A percentile compares a stretch with the other conserved stretches of the same genome.
phyloP scores from a whole-genome alignment of 352 stramenopile genomes.

The Globisporangium alternatum region DNA sequence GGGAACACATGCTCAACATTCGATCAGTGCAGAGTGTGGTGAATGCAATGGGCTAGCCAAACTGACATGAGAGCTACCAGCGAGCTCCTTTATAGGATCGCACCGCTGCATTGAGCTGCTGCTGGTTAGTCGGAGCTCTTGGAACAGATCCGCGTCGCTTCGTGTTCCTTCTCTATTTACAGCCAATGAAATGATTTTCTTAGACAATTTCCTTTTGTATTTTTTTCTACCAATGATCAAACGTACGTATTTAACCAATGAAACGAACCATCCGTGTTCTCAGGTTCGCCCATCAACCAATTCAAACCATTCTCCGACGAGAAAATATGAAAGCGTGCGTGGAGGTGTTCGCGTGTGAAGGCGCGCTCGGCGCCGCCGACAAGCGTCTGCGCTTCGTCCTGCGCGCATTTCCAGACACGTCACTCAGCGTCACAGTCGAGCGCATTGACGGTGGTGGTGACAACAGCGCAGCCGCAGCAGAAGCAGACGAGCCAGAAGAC shows the following conservation, averaged over 20 bases:
- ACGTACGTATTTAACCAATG: neutral
- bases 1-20: too few species aligned
- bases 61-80: too few species aligned
- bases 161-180: slow-evolving; percentile 3
- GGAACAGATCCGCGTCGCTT: neutral
- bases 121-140: too few species aligned
- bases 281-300: neutral
- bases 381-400: slow-evolving; percentile 32
- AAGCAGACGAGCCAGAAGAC: neutral
- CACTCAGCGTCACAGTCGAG: slow-evolving; percentile 27
- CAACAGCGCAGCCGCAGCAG: neutral
- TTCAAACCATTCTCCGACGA: neutral
- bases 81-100: too few species aligned
- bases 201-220: neutral
- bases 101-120: too few species aligned
- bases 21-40: too few species aligned
- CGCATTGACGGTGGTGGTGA: neutral
- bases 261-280: neutral
- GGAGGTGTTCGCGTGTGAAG: slow-evolving; percentile 42
- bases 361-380: slow-evolving; percentile 31
- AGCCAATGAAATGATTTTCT: slow-evolving; percentile 3
- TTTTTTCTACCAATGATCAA: neutral
- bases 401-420: slow-evolving; percentile 30
- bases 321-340: slow-evolving; percentile 1
- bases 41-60: neutral